Base-by-base conservation (phyloP, 352 stramenopile genomes). In the Pythium graminicola region DNA sequence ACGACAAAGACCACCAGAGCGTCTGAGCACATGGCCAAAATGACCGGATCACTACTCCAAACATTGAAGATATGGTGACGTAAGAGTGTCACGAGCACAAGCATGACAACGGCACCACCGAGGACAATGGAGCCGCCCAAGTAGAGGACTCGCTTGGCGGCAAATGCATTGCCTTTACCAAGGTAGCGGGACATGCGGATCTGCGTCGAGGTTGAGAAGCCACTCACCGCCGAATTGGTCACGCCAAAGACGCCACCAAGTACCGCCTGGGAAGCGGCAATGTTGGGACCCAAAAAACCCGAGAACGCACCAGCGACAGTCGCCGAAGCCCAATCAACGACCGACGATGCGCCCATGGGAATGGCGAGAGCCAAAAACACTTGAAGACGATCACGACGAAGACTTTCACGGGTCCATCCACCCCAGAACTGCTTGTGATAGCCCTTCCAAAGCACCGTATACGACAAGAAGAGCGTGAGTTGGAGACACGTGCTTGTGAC, bases 161-260 rank as follows among this genome's bases (percentile, higher is more conserved):
- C 64, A 5, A 57, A 57, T n/a, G 69, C 60, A 35, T 61, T 75
- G 51, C 69, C 69, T 16, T 71, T 66, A 46, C 69, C 69, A 6
- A 79, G 40, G 54, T 79, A 75, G 1, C 69, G 69, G n/a, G 69
- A 73, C 69, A 79, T 79, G 51, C 59, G 64, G 33, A 79, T 79
- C 38, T 79, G 69, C n/a, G 69, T 76, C 35, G 66, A 64, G 3
- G 60, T 74, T 17, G 62, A 73, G 43, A 79, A 79, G 27, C 69
- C 69, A 31, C 57, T 73, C 17, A 79, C 70, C 7, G 64, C 67
- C 44, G 67, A 76, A 51, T 76, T 74, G 41, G 62, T 59, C 38
- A 79, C 63, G 29, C 69, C 67, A 60, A 79, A 79, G 27, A 79
- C 64, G 14, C 67, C 69, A 11, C 60, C 57, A 14, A 79, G 50